Evolutionary conservation across 1,284 basidiomycete species (phyloP).

Genomic region (Marasmius tenuissimus): DNA sequence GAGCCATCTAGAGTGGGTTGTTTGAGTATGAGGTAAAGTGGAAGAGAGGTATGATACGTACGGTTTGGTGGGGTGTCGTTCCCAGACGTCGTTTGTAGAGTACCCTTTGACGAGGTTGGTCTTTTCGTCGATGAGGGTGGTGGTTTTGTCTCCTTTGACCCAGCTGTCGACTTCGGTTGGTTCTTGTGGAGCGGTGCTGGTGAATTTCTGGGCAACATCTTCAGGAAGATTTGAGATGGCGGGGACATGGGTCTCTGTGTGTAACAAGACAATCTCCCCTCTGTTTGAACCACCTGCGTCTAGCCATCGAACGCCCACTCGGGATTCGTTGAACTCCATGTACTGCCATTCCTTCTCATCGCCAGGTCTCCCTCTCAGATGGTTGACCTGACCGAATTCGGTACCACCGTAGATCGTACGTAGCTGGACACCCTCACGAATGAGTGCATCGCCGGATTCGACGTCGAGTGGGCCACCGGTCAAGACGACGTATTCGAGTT

Average conservation of each 20-base stretch:
- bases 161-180: not conserved
- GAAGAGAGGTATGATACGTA: not conserved
- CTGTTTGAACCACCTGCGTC: not conserved
- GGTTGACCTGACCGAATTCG: slow-evolving; percentile 24
- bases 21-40: not conserved
- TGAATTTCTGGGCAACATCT: not conserved
- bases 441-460: slow-evolving; percentile 22
- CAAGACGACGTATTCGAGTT: slow-evolving; percentile 24
- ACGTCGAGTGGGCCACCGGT: not conserved
- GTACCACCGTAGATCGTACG: slow-evolving; percentile 30
- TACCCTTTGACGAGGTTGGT: not conserved
- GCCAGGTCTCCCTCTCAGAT: not conserved
- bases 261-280: slow-evolving; percentile 1
- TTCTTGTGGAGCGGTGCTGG: not conserved
- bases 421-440: slow-evolving; percentile 27
- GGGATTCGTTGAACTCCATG: slow-evolving; percentile 20
- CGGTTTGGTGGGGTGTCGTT: slow-evolving; percentile 1
- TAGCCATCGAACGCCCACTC: slow-evolving; percentile 23
- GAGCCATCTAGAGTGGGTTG: slow-evolving; percentile 24
- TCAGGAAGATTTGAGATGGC: not conserved
- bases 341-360: slow-evolving; percentile 29
- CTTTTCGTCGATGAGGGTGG: not conserved
- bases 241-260: not conserved
- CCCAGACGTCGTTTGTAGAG: not conserved
- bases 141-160: not conserved